Evolutionary conservation across 2,329 filamentous ascomycete genomes (phyloP).

Genomic region (Fusarium fujikuroi): DNA sequence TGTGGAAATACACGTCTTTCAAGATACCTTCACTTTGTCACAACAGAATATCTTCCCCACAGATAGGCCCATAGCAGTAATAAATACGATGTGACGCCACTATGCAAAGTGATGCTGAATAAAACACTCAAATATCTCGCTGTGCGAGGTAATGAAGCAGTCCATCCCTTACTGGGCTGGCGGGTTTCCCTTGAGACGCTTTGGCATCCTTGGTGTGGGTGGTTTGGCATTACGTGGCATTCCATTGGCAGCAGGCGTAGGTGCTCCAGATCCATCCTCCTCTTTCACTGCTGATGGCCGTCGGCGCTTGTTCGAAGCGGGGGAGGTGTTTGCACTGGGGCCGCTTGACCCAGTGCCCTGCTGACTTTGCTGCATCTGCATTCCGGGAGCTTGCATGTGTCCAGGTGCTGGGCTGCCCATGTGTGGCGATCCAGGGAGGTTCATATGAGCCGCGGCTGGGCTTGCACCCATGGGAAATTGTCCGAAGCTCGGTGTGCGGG

Average conservation of each 20-base stretch:
- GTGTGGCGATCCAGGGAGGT: constrained; percentile 71
- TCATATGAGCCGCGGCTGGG: constrained; percentile 68
- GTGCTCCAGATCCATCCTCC: constrained; percentile 62
- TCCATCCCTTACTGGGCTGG: constrained; percentile 42
- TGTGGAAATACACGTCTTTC: constrained; percentile 26
- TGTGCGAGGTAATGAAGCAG: background rate
- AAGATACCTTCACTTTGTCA: constrained; percentile 40
- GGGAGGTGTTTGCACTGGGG: constrained; percentile 74
- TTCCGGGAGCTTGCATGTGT: constrained; percentile 71
- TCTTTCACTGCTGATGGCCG: constrained; percentile 67
- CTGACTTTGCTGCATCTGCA: constrained; percentile 75
- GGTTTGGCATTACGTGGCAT: constrained; percentile 65
- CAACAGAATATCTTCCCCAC: constrained; percentile 39
- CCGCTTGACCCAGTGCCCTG: constrained; percentile 74
- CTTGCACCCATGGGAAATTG: constrained; percentile 70
- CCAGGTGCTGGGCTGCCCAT: constrained; percentile 69
- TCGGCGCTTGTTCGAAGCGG: constrained; percentile 68
- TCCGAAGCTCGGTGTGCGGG: constrained; percentile 64
- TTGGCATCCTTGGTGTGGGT: constrained; percentile 66
- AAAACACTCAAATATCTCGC: constrained; percentile 26
- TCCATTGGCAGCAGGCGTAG: constrained; percentile 63
- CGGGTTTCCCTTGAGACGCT: constrained; percentile 62
- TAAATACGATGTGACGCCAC: constrained; percentile 48
- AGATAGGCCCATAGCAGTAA: constrained; percentile 24
- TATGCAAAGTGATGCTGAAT: constrained; percentile 52